Evolutionary conservation across 768 basidiomycete genomes (phyloP).

Genomic region (Russula dissimulans): DNA sequence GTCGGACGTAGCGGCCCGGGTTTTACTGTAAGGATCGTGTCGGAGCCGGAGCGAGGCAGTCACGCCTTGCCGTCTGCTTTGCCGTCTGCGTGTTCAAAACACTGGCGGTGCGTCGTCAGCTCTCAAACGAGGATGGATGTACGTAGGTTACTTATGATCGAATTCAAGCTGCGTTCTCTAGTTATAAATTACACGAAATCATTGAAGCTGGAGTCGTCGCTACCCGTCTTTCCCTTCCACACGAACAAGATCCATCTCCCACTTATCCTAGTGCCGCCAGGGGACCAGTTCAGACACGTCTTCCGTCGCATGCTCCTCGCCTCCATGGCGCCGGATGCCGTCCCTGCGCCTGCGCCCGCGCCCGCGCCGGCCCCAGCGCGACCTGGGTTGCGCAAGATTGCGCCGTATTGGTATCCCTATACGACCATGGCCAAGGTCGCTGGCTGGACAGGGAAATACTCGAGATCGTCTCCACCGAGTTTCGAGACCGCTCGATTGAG

Average conservation of each 20-base stretch:
- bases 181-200: background rate
- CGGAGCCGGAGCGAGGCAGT: too few relatives aligned
- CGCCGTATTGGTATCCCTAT: slow-evolving; percentile 90
- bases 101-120: background rate
- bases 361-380: background rate
- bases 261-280: slow-evolving; percentile 40
- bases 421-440: slow-evolving; percentile 83
- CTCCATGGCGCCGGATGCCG: slow-evolving; percentile 18
- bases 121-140: background rate
- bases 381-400: slow-evolving; percentile 62
- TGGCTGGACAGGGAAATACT: slow-evolving; percentile 84
- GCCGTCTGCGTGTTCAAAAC: background rate
- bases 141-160: background rate
- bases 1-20: too few relatives aligned
- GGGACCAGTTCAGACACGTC: slow-evolving; percentile 42
- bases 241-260: slow-evolving; percentile 25
- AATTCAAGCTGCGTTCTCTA: background rate
- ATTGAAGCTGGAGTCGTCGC: background rate
- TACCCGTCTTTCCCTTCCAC: slow-evolving; percentile 15
- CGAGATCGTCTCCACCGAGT: slow-evolving; percentile 91
- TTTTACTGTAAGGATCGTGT: too few relatives aligned
- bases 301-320: slow-evolving; percentile 20
- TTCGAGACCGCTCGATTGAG: slow-evolving; percentile 87
- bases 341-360: slow-evolving; percentile 6
- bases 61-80: too few relatives aligned